A percentile compares a stretch with the other conserved stretches of the same genome.
These are phyloP conservation scores for Tremellales sp. DNA, from an alignment of 1,284 basidiomycete species.

Conservation along the genomic window DNA sequence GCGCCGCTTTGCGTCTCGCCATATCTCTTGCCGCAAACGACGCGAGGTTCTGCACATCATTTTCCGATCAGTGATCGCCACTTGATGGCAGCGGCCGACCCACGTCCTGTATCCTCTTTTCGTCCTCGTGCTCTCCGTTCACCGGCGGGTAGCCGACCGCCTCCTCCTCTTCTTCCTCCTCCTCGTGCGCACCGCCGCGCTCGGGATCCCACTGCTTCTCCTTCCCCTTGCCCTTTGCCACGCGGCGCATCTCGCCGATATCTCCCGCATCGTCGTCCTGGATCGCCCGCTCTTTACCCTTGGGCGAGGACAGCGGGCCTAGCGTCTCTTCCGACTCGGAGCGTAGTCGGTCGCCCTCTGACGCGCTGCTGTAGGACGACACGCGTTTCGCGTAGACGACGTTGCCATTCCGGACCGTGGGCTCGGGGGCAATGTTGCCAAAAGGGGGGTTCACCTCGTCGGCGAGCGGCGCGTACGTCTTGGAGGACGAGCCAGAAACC, in stretches of 20 bases:
- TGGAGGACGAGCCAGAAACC: conserved; percentile 1
- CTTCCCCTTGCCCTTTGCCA: conserved; percentile 20
- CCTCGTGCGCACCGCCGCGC: conserved; percentile 12
- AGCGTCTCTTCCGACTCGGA: conserved; percentile 33
- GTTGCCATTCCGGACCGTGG: conserved; percentile 33
- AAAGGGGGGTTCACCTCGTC: conserved; percentile 38
- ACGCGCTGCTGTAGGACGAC: background rate
- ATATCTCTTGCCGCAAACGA: conserved; percentile 42
- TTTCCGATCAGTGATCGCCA: background rate
- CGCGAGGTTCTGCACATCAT: conserved; percentile 38
- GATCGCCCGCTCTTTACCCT: conserved; percentile 6
- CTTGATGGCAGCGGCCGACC: conserved; percentile 10
- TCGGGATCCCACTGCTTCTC: conserved; percentile 32
- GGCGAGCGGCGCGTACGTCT: conserved; percentile 36
- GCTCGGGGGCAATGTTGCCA: conserved; percentile 24
- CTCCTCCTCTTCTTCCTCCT: conserved; percentile 9
- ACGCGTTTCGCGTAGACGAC: conserved; percentile 29
- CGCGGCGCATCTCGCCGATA: conserved; percentile 14
- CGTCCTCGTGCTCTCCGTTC: conserved; percentile 43
- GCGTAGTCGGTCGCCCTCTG: conserved; percentile 1
- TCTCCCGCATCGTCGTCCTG: conserved; percentile 11
- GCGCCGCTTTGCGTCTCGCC: conserved; percentile 39
- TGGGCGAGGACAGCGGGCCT: conserved; percentile 8
- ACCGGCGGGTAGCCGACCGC: conserved; percentile 34
- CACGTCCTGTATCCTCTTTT: conserved; percentile 44